Conservation (phyloP, 2,329 filamentous ascomycete species). For the Fusarium nisikadoi region DNA sequence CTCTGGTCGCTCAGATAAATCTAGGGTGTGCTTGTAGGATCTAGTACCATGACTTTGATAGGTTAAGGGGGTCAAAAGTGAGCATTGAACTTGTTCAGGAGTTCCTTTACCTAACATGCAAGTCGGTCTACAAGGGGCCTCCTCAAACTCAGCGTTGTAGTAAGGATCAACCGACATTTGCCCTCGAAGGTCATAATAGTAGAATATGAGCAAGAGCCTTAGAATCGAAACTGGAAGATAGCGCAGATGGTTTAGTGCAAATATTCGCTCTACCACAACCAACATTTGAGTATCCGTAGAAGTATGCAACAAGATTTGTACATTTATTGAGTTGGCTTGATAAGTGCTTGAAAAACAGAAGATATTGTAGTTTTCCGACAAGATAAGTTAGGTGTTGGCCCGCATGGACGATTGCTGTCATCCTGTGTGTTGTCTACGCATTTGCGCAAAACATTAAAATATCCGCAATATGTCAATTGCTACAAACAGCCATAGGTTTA, state of each 20-base stretch:
- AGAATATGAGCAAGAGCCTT: neutral
- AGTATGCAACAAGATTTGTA: neutral
- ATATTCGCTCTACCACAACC: neutral
- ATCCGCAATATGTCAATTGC: neutral
- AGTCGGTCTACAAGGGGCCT: no score
- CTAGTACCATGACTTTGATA: no score
- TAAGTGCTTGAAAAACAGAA: no score
- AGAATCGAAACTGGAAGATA: neutral
- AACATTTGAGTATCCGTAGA: neutral
- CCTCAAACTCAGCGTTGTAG: no score
- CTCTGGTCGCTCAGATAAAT: no score
- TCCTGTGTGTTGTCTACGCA: neutral
- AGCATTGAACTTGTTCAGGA: no score
- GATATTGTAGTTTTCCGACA: neutral
- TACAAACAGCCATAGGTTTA: neutral
- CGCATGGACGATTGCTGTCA: neutral
- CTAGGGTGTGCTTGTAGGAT: no score
- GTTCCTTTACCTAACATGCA: no score
- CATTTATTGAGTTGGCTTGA: neutral
- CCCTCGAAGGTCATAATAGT: neutral
- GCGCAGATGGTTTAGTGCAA: neutral
- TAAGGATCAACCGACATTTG: neutral
- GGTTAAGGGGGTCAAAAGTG: no score
- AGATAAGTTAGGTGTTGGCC: no score
- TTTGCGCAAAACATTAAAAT: conserved; percentile 1